A percentile compares a stretch with the other conserved stretches of the same genome.
These are phyloP conservation scores for Nemania sp. DNA, from an alignment of 2,329 filamentous ascomycete genomes.

Conservation along the genomic window DNA sequence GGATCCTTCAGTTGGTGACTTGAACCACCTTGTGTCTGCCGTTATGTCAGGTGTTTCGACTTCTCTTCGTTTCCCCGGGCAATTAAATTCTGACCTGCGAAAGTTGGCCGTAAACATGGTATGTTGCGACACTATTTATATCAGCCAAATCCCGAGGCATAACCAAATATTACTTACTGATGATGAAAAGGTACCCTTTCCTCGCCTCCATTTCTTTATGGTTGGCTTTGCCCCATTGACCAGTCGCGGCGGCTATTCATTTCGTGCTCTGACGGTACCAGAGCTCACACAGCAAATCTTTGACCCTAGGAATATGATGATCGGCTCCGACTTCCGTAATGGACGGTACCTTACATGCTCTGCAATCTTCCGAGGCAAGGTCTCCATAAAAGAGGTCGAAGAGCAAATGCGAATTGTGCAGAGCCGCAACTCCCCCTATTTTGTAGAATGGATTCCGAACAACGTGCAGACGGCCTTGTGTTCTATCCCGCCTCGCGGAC, in stretches of 20 bases:
- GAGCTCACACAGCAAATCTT: constrained; percentile 99
- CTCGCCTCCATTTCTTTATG: constrained; percentile 99
- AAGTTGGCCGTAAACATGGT: constrained; percentile 99
- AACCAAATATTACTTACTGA: too few species aligned
- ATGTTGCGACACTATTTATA: too few species aligned
- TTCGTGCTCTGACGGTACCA: constrained; percentile 97
- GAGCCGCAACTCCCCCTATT: constrained; percentile 99
- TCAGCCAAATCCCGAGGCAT: too few species aligned
- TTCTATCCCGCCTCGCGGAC: constrained; percentile 96
- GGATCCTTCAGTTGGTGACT: constrained; percentile 97
- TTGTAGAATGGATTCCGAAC: constrained; percentile 99
- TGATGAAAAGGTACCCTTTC: constrained; percentile 78
- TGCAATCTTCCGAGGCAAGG: constrained; percentile 99
- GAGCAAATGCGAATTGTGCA: constrained; percentile 99
- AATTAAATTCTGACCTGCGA: constrained; percentile 99
- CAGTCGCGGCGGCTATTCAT: constrained; percentile 89
- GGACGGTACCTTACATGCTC: constrained; percentile 99
- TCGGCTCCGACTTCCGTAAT: constrained; percentile 99
- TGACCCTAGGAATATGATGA: constrained; percentile 99
- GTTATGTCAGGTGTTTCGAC: constrained; percentile 99
- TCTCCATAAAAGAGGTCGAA: constrained; percentile 99
- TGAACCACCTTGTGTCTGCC: constrained; percentile 99
- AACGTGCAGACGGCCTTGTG: constrained; percentile 99
- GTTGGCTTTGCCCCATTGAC: constrained; percentile 99
- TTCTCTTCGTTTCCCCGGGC: constrained; percentile 98